Percentiles rank a stretch among this genome's conserved stretches.
Conservation (phyloP, 345 rosid species). For the Salix udensis region DNA sequence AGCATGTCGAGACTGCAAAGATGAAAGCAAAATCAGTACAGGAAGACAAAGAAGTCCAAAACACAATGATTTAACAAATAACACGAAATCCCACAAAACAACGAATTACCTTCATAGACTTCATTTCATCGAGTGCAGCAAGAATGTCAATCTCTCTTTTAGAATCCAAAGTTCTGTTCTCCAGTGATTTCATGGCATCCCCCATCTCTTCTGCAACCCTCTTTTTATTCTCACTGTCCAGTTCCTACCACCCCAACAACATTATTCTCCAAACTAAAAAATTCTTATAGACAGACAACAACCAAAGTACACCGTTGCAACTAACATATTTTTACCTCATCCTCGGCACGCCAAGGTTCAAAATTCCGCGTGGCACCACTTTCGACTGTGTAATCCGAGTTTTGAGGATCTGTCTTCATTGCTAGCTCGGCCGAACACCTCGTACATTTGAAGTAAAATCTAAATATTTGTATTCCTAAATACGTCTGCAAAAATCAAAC, state of each 20-base stretch:
- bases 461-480: constrained; percentile 79
- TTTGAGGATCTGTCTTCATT: constrained; percentile 90
- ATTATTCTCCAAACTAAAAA: background rate
- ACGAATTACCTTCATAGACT: constrained; percentile 22
- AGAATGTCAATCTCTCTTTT: constrained; percentile 93
- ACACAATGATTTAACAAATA: background rate
- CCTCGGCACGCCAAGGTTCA: constrained; percentile 96
- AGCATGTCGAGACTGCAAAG: constrained; percentile 81
- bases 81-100: background rate
- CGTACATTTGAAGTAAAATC: constrained; percentile 95
- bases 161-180: constrained; percentile 83
- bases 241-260: constrained; percentile 31
- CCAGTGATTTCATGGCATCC: constrained; percentile 91
- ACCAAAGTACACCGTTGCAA: background rate
- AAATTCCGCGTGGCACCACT: constrained; percentile 81
- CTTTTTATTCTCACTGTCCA: constrained; percentile 49
- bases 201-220: constrained; percentile 89
- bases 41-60: background rate
- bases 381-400: constrained; percentile 86
- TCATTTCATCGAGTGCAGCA: constrained; percentile 90
- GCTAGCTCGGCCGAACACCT: constrained; percentile 87
- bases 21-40: background rate
- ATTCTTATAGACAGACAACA: background rate
- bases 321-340: constrained; percentile 46
- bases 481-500: constrained; percentile 53